Conservation (phyloP, 1,284 basidiomycete species). For the Puccinia polysora region DNA sequence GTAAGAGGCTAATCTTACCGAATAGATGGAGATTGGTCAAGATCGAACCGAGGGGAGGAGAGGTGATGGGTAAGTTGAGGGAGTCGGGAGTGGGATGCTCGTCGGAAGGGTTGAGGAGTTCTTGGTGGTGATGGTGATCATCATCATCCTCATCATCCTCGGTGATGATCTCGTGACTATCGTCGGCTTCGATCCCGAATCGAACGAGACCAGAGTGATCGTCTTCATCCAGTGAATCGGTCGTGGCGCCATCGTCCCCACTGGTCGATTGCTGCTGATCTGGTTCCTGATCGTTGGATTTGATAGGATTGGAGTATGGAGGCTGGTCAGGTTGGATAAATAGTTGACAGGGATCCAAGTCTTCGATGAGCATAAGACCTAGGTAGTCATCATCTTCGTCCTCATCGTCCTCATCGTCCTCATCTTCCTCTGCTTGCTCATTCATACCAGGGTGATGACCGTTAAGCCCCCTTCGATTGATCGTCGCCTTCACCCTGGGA, state of each 20-base stretch:
- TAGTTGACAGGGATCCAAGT: constrained; percentile 1
- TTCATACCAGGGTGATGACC: neutral
- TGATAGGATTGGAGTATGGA: neutral
- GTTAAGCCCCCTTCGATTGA: neutral
- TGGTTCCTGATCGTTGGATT: neutral
- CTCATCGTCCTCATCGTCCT: no score
- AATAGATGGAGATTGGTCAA: constrained; percentile 23
- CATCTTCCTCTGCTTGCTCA: neutral
- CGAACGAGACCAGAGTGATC: constrained; percentile 48
- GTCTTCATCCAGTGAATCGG: constrained; percentile 49
- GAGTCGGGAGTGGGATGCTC: no score
- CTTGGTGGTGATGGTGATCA: no score
- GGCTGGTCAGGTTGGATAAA: no score
- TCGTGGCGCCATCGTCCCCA: constrained; percentile 48
- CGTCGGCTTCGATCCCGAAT: constrained; percentile 48
- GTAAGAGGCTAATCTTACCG: neutral
- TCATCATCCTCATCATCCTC: constrained; percentile 37
- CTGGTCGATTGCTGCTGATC: neutral
- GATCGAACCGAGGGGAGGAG: constrained; percentile 16
- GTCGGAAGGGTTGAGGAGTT: no score
- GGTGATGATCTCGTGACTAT: constrained; percentile 11
- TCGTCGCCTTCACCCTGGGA: neutral
- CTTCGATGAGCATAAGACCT: constrained; percentile 32
- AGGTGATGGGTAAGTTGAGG: constrained; percentile 15
- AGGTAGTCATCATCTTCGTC: neutral